Base-by-base conservation (phyloP, 371 early-diverging fungal species). In the Lichtheimia ornata region DNA sequence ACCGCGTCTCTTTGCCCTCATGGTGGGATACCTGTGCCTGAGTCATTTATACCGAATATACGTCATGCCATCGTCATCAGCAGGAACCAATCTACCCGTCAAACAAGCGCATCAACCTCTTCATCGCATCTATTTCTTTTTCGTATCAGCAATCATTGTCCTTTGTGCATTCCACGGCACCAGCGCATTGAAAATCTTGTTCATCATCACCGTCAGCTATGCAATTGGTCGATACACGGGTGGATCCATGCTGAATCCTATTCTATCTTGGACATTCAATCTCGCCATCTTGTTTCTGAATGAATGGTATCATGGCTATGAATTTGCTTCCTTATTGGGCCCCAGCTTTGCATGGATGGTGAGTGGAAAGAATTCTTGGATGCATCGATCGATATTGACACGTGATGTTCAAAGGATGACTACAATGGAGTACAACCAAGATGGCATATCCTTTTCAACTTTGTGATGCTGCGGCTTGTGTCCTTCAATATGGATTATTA, bases 401-500 rank as follows among this genome's bases (percentile, higher is more conserved):
- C 18, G 53, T 52, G 53, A 25, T 20, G 17, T 9, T 35, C 11
- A 1, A 49, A 84, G 84, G 91, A 94, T 65, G 56, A 65, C 24
- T 73, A 87, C 76, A 58, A 64, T 5, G 92, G 93, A 1, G 56
- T 91, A 27, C 66, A 86, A 59, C 71, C 81, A 9, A 84, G 97
- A 25, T 98, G 98, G 98, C 84, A 92, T 65, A 81, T 94, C 41
- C 83, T 88, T 4, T 96, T 95, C 78, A 98, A 97, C 67, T 88
- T 97, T 62, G 84, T 86, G 3, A 88, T 93, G 77, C 86, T 98
- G 4, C 86, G 95, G 13, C 84, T 97, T 73, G 84, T 98, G 6
- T 94, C 94, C 1, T 97, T 88, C 67, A 87, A 89, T 56, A 85
- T 96, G 90, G 97, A 98, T 76, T 91, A 90, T 66, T 91, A 95